These are phyloP conservation scores for Acanthamoeba divionensis DNA, from an alignment of 208 protist species.

Conservation along the genomic window DNA sequence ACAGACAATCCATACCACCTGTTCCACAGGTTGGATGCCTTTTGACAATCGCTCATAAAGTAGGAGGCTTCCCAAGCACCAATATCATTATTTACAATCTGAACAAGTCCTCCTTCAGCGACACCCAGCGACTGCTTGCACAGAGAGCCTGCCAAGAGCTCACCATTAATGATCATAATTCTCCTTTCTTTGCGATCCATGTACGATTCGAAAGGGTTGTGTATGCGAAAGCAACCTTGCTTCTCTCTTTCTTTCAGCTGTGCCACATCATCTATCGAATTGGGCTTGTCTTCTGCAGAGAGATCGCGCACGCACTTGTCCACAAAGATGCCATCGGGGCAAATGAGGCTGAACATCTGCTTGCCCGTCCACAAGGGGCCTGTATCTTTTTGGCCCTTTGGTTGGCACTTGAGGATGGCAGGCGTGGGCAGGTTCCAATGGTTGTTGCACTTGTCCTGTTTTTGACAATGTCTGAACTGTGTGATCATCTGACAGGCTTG, in stretches of 20 bases:
- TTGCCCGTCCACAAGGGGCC: slow-evolving; percentile 98
- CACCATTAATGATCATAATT: slow-evolving; percentile 77
- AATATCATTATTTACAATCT: slow-evolving; percentile 96
- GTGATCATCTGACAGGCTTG: too few species aligned
- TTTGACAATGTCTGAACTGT: too few species aligned
- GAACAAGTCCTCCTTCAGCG: slow-evolving; percentile 79
- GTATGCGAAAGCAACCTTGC: too few species aligned
- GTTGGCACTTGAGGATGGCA: slow-evolving; percentile 47
- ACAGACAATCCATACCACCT: slow-evolving; percentile 95
- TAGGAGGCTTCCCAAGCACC: slow-evolving; percentile 89
- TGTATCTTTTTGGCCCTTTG: slow-evolving; percentile 86
- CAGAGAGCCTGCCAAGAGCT: slow-evolving; percentile 77
- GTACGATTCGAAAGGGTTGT: neutral
- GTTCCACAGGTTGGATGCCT: slow-evolving; percentile 96
- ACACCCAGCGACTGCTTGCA: slow-evolving; percentile 74
- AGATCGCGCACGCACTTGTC: neutral
- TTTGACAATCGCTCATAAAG: slow-evolving; percentile 92
- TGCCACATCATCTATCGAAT: too few species aligned
- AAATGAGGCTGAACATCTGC: slow-evolving; percentile 96
- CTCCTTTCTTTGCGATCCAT: slow-evolving; percentile 59
- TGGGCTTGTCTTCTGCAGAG: too few species aligned
- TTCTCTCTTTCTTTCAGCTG: too few species aligned
- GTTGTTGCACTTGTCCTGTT: slow-evolving; percentile 40
- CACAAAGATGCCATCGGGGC: slow-evolving; percentile 82
- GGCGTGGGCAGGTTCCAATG: slow-evolving; percentile 28